Evolutionary conservation across 2,329 filamentous ascomycete species (phyloP), one percentile per base, ranked within the genome.

Genomic region (Aspergillus quadricinctus): DNA sequence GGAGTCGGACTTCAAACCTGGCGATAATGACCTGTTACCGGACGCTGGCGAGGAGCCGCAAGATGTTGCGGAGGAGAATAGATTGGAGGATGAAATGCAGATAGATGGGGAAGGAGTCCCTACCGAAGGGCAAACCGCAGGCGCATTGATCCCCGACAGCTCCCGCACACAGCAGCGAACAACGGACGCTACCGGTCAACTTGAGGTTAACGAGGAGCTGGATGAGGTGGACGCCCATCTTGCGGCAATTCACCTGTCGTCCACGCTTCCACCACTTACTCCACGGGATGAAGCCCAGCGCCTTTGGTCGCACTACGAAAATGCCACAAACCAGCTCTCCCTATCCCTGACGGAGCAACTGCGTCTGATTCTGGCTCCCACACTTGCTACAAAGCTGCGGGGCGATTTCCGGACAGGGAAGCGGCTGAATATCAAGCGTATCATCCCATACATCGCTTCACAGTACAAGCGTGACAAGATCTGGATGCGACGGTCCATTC

Each of bases 381-480:
- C 93, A 0, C 87, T 96, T 53, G 92, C 93, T 1, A 97, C 94
- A 40, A 99, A 97, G 70, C 89, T 99, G 60, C 92, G 93, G 1
- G 94, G 94, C 46, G 92, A 96, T 64, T 97, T 96, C 83, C 90
- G 94, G 64, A 99, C 94, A 0, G 94, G 94, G 61, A 99, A 99
- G 74, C 88, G 94, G 0, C 90, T 99, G 66, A 99, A 97, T 76
- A 96, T 99, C 80, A 97, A 97, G 77, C 91, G 93, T 65, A 99
- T 99, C 76, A 99, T 99, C 67, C 94, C 95, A 0, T 99, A 99
- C 77, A 97, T 99, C 65, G 94, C 95, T 1, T 97, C 92, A 0
- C 88, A 89, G 70, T 99, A 97, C 82, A 97, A 97, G 81, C 90
- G 94, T 58, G 94, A 99, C 83, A 99, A 99, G 81, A 99, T 99